These are phyloP conservation scores for Neurospora sp. DNA, from an alignment of 495 filamentous ascomycete species.

Conservation along the genomic window DNA sequence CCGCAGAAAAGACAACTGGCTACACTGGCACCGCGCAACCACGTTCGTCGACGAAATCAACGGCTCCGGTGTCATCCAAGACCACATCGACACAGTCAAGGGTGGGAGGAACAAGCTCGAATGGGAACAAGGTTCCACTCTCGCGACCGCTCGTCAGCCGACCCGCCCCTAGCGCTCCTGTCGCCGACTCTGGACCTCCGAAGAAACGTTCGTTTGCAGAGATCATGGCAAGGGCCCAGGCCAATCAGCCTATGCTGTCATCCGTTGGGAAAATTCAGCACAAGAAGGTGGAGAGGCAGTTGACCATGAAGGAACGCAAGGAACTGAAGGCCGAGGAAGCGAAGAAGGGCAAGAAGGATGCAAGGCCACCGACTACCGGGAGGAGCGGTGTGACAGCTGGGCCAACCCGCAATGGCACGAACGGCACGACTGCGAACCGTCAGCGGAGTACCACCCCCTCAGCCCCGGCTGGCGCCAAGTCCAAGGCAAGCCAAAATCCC, in stretches of 20 bases:
- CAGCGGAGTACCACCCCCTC: constrained; percentile 7
- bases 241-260: constrained; percentile 35
- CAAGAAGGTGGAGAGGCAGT: constrained; percentile 36
- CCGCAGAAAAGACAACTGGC: background rate
- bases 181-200: constrained; percentile 27
- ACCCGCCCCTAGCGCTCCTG: background rate
- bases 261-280: constrained; percentile 47
- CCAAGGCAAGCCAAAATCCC: constrained; percentile 10
- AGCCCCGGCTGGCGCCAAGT: constrained; percentile 5
- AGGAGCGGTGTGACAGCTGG: constrained; percentile 12
- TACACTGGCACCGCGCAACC: constrained; percentile 10
- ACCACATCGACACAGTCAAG: background rate
- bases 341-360: constrained; percentile 8
- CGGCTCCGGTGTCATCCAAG: constrained; percentile 1
- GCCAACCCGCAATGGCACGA: constrained; percentile 10
- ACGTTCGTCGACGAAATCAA: background rate
- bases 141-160: constrained; percentile 10
- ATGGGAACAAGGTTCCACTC: constrained; percentile 6
- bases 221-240: constrained; percentile 57
- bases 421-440: background rate
- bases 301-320: constrained; percentile 38
- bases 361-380: constrained; percentile 6
- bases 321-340: constrained; percentile 28
- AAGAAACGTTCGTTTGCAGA: constrained; percentile 60
- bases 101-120: constrained; percentile 3